phyloP scores from a whole-genome alignment of 2,329 filamentous ascomycete species.

The Colletotrichum incanum region DNA sequence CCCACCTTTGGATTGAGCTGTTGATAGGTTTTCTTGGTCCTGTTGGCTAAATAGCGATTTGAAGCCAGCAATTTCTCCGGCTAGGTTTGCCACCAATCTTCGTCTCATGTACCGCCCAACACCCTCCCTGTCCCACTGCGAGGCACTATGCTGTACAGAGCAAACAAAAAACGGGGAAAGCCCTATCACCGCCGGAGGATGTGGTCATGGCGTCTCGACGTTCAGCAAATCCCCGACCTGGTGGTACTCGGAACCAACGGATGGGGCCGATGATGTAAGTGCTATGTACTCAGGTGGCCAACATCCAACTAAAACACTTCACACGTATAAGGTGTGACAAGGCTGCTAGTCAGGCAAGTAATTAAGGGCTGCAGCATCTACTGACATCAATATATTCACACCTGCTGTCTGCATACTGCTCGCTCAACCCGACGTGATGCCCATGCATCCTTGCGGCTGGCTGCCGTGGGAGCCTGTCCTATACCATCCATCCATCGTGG shows the following conservation, averaged over 20 bases:
- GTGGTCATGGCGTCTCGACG: conserved; percentile 2
- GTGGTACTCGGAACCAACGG: conserved; percentile 18
- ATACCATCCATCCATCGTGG: no score
- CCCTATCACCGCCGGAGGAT: neutral
- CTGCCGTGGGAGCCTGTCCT: no score
- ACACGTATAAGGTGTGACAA: neutral
- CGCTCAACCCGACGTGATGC: no score
- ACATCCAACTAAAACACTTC: neutral
- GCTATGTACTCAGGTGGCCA: neutral
- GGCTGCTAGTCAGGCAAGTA: neutral
- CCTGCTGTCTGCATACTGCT: no score
- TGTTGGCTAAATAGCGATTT: neutral
- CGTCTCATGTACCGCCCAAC: neutral
- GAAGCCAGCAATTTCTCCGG: neutral
- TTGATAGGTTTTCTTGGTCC: neutral
- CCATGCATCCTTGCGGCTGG: no score
- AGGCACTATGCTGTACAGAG: neutral
- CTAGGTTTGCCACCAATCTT: neutral
- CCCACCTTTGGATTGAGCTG: neutral
- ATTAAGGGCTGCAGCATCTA: neutral
- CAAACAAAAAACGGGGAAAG: neutral
- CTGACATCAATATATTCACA: no score
- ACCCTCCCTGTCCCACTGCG: neutral
- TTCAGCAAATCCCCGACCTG: conserved; percentile 1
- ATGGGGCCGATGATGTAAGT: conserved; percentile 4